Base-by-base conservation (phyloP, 805 yeast genomes). In the Clavispora fructus region DNA sequence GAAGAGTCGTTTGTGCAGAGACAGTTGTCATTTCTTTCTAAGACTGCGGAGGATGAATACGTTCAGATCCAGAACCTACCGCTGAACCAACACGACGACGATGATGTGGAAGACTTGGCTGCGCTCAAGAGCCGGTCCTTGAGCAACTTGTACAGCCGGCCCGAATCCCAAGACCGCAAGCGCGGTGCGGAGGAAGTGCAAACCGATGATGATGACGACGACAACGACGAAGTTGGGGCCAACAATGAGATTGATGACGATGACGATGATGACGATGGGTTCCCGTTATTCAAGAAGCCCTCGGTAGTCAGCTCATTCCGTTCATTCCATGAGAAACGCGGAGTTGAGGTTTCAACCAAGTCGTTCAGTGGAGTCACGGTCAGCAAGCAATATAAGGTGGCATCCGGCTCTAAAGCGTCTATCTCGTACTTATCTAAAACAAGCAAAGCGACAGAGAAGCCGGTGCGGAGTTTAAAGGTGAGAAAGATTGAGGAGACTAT, bases 1-100 rank as follows among this genome's bases (percentile, higher is more conserved):
- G 76, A 80, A 7, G 78, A 76, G 57, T 75, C 75, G 0, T 81
- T 77, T 58, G 83, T 82, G 6, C 81, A 78, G 40, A 71, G 68
- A 46, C 77, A 78, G 41, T 63, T 82, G 33, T 79, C 85, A 1
- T 81, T 80, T 52, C 67, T 82, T 45, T 63, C 64, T 25, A 61
- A 63, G 19, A 52, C 55, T 5, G 55, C 61, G 13, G 61, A 58
- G 6, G 68, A 68, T 28, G 64, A 64, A n/a, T 70, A 68, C 51
- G 64, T 55, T 38, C 53, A 43, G 42, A 59, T 58, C 39, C 74
- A 66, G 49, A 52, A 52, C 48, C 52, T 58, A 6, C 64, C 75
- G 4, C 58, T 55, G 13, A 35, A 46, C 9, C 78, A 71, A 46
- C 71, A 70, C 57, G 65, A 68, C 12, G 68, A 65, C 17, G 74